These are phyloP conservation scores for Knoxia roxburghii DNA, from an alignment of 257 asterid genomes.

Conservation along the genomic window DNA sequence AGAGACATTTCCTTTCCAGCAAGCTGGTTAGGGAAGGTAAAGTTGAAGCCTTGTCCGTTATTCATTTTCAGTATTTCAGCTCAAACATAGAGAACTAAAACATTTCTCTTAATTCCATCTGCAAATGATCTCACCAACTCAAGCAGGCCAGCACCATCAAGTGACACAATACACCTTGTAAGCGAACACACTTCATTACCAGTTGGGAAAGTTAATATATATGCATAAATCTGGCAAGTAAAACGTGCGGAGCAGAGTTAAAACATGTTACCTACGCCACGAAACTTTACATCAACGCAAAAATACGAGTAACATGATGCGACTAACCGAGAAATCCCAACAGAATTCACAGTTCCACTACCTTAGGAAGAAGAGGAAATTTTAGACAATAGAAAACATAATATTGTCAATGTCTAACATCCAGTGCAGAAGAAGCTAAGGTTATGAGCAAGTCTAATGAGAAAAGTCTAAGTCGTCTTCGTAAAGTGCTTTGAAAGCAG, in stretches of 20 bases:
- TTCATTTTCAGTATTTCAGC: too few relatives aligned
- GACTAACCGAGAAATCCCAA: background rate
- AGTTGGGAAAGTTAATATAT: too few relatives aligned
- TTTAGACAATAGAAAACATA: background rate
- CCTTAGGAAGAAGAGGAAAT: background rate
- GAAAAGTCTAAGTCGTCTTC: constrained; percentile 28
- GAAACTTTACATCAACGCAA: constrained; percentile 3
- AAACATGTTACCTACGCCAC: background rate
- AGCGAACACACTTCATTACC: too few relatives aligned
- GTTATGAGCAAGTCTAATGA: constrained; percentile 2
- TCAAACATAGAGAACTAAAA: too few relatives aligned
- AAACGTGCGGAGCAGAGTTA: background rate
- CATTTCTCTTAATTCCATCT: too few relatives aligned
- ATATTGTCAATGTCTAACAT: background rate
- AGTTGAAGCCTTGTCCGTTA: too few relatives aligned
- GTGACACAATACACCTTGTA: too few relatives aligned
- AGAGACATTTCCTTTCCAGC: too few relatives aligned
- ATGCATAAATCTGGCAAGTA: background rate
- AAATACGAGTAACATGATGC: background rate
- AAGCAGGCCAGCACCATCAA: too few relatives aligned
- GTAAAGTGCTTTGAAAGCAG: constrained; percentile 47
- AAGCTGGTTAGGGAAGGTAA: too few relatives aligned
- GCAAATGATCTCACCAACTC: too few relatives aligned
- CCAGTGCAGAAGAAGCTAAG: background rate
- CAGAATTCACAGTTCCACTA: constrained; percentile 1